These are phyloP conservation scores for Alternaria gansuensis DNA, from an alignment of 2,329 filamentous ascomycete genomes.

Conservation along the genomic window DNA sequence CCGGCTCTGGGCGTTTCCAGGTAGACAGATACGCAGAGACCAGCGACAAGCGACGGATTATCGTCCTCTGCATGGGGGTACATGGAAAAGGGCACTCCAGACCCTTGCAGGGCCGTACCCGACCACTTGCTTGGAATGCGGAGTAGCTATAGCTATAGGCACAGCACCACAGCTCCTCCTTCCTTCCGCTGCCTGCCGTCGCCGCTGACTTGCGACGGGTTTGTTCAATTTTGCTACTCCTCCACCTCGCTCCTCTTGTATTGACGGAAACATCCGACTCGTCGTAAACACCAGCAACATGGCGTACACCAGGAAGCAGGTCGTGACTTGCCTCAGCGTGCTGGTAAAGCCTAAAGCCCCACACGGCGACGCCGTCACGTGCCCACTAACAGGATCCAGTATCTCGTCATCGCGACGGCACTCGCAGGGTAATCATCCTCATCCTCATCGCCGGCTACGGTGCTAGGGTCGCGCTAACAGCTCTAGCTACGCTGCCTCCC, in stretches of 20 bases:
- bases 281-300: constrained; percentile 28
- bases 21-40: constrained; percentile 4
- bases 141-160: constrained; percentile 13
- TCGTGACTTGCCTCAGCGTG: constrained; percentile 52
- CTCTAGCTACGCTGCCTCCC: constrained; percentile 44
- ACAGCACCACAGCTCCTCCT: constrained; percentile 4
- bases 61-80: constrained; percentile 1
- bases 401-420: constrained; percentile 53
- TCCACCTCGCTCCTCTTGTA: not conserved
- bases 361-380: not conserved
- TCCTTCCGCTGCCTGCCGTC: not conserved
- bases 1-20: not conserved
- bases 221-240: not conserved
- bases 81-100: constrained; percentile 1
- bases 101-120: constrained; percentile 12
- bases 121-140: constrained; percentile 17
- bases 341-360: constrained; percentile 41
- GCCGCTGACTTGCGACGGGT: not conserved
- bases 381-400: constrained; percentile 41
- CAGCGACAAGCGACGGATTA: constrained; percentile 2
- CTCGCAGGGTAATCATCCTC: constrained; percentile 47
- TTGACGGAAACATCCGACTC: not conserved
- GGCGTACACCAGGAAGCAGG: constrained; percentile 52
- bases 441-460: not conserved
- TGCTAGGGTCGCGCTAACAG: constrained; percentile 19